Conservation (phyloP, 441 rosid genomes). For the Pelargonium fulgidum region DNA sequence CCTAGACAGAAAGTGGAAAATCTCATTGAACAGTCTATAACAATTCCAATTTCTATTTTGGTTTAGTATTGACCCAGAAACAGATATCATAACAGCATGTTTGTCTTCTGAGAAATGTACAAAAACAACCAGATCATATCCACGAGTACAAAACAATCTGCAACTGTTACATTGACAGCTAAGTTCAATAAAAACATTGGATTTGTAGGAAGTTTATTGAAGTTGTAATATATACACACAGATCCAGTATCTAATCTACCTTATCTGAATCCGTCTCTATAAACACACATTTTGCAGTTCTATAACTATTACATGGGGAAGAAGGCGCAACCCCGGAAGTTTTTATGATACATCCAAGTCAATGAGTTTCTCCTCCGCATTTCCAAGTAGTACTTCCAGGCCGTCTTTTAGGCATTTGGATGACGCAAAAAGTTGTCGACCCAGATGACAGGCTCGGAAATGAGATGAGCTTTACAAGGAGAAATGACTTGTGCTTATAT, state of each 20-base stretch:
- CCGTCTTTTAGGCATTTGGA: no score
- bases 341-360: slow-evolving; percentile 18
- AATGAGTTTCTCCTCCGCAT: slow-evolving; percentile 14
- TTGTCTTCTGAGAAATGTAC: not conserved
- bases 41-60: not conserved
- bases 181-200: not conserved
- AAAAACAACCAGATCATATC: not conserved
- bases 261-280: slow-evolving; percentile 21
- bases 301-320: slow-evolving; percentile 15
- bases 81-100: not conserved
- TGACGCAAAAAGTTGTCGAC: not conserved
- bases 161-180: not conserved
- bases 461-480: slow-evolving; percentile 24
- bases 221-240: slow-evolving; percentile 20
- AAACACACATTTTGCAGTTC: not conserved
- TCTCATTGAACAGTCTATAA: not conserved
- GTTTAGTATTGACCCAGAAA: not conserved
- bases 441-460: slow-evolving; percentile 12
- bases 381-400: slow-evolving; percentile 11
- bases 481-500: slow-evolving; percentile 6
- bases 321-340: not conserved
- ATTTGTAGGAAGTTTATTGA: not conserved
- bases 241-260: slow-evolving; percentile 20
- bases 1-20: not conserved
- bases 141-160: not conserved